Base-by-base conservation (phyloP, 1,284 basidiomycete genomes). In the Rhodotorula glutinis region DNA sequence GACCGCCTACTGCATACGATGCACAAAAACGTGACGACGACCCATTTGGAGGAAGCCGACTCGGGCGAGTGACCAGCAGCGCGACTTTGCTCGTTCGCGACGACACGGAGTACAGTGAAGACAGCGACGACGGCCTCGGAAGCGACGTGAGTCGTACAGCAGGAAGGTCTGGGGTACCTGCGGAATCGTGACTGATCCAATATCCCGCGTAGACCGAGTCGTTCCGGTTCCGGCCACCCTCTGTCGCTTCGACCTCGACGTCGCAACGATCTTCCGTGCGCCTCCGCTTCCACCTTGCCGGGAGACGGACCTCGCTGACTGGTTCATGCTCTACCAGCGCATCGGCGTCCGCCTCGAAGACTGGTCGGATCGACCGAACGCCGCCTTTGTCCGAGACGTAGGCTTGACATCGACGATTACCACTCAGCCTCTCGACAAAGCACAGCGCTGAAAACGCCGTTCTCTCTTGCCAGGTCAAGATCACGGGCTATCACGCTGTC, bases 401-500 rank as follows among this genome's bases (percentile, higher is more conserved):
- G 19, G 64, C 33, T 25, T 10, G 16, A 13, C 23, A 27, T 33
- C 3, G 23, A 25, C n/a, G 5, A 5, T 38, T 5, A 11, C 33
- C 5, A 11, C 33, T 38, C 33, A n/a, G n/a, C n/a, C n/a, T n/a
- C n/a, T n/a, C n/a, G n/a, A n/a, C n/a, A n/a, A n/a, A n/a, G n/a
- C n/a, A n/a, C n/a, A n/a, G n/a, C n/a, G n/a, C n/a, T n/a, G n/a
- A n/a, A n/a, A n/a, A n/a, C n/a, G n/a, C n/a, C n/a, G n/a, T n/a
- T n/a, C n/a, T n/a, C n/a, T n/a, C n/a, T n/a, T n/a, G n/a, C 23
- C 62, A 73, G 69, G 61, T 67, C 9, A 51, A 52, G 14, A 67
- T 75, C 19, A 59, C 63, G 16, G 55, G 64, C 4, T 75, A 73
- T 52, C 70, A 74, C 30, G 63, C 72, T 0, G 74, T 76, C 0